phyloP scores from a whole-genome alignment of 768 basidiomycete species.

The Phlegmacium glaucopus region DNA sequence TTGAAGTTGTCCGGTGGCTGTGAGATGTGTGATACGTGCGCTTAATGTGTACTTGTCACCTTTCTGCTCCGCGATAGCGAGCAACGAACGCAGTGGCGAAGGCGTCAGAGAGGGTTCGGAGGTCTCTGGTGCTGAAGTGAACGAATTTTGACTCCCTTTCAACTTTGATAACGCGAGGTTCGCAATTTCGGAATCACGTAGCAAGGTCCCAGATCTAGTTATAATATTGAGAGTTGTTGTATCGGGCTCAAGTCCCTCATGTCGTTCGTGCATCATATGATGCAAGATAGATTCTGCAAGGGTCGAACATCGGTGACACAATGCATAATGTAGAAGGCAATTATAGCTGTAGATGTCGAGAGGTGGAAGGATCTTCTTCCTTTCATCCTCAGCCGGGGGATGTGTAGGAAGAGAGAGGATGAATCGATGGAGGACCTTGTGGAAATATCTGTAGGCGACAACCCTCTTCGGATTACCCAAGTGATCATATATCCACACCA shows the following conservation, averaged over 20 bases:
- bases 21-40: constrained; percentile 49
- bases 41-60: constrained; percentile 48
- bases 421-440: constrained; percentile 42
- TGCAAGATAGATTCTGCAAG: constrained; percentile 47
- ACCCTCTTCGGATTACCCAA: constrained; percentile 24
- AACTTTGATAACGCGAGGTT: neutral
- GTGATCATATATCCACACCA: constrained; percentile 34
- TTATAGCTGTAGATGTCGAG: constrained; percentile 41
- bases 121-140: neutral
- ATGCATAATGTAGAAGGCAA: constrained; percentile 60
- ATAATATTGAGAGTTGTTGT: constrained; percentile 37
- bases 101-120: neutral
- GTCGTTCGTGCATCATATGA: constrained; percentile 48
- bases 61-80: constrained; percentile 6
- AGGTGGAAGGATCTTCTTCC: constrained; percentile 13
- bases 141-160: neutral
- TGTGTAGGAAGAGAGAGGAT: constrained; percentile 28
- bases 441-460: constrained; percentile 46
- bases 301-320: constrained; percentile 54
- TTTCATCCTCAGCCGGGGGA: constrained; percentile 1
- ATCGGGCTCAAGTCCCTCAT: constrained; percentile 41
- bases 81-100: constrained; percentile 3
- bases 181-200: neutral
- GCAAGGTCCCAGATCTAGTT: neutral
- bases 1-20: constrained; percentile 43